A percentile compares a stretch with the other conserved stretches of the same genome.
Evolutionary conservation across 352 stramenopile species (phyloP).

Genomic region (Plasmopara viticola): DNA sequence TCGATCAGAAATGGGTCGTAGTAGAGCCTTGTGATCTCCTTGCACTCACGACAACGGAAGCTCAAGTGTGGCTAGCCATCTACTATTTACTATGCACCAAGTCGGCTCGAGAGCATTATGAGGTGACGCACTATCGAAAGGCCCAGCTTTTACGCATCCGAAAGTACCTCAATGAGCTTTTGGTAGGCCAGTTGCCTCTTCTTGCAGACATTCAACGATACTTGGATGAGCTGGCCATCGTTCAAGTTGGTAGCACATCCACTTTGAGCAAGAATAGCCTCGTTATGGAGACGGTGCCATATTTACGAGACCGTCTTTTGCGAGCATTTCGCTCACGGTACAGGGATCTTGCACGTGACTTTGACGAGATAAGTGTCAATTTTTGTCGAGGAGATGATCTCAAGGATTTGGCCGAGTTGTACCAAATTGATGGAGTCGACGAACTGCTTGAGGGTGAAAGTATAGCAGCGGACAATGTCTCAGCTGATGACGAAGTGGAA

Average conservation of each 20-base stretch:
- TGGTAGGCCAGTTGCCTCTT: conserved; percentile 94
- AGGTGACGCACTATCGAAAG: conserved; percentile 93
- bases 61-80: conserved; percentile 91
- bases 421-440: conserved; percentile 75
- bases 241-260: conserved; percentile 56
- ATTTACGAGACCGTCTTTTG: conserved; percentile 49
- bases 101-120: conserved; percentile 90
- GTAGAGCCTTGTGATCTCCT: conserved; percentile 87
- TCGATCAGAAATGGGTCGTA: conserved; percentile 88
- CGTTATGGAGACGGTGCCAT: conserved; percentile 77
- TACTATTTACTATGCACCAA: conserved; percentile 93
- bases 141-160: conserved; percentile 88
- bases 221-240: conserved; percentile 93
- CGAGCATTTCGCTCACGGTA: conserved; percentile 38
- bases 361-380: conserved; percentile 35
- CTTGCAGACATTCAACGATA: conserved; percentile 91
- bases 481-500: conserved; percentile 6
- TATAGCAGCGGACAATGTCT: not conserved
- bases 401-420: conserved; percentile 59
- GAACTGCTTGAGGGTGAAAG: conserved; percentile 50
- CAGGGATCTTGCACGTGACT: conserved; percentile 32
- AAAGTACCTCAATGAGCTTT: conserved; percentile 93
- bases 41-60: conserved; percentile 90
- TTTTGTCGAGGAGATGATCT: conserved; percentile 60
- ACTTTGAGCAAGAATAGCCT: conserved; percentile 37